Base-by-base conservation (phyloP, 2,329 filamentous ascomycete genomes). In the Cladophialophora bantiana region DNA sequence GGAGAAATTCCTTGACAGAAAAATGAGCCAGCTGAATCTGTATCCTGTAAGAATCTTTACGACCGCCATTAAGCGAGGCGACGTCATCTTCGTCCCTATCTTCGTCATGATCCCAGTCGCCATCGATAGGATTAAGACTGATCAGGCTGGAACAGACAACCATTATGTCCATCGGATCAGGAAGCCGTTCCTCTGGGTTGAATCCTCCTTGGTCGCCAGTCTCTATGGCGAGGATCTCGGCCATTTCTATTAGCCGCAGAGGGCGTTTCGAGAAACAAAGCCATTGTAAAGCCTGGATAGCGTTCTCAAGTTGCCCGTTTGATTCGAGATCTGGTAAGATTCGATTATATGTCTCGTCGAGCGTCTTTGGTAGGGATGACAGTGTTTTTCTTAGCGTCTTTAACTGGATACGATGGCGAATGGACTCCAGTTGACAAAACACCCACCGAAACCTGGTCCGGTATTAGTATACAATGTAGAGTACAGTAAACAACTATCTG, bases 1-100 rank as follows among this genome's bases (percentile, higher is more conserved):
- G 55, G 34, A 74, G 66, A 65, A 74, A 74, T 64, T 74, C 66
- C 42, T 73, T 67, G 26, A 74, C 73, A 35, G 73, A 74, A 59
- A 68, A 71, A 60, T 74, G 73, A 12, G 73, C 68, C 15, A 74
- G 48, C 54, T 63, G 68, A 64, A 73, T 53, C n/a, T 65, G 52
- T 40, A 62, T 62, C 12, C 50, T 40, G 52, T 40, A 36, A 31
- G 13, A 3, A 15, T 57, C 52, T 36, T 38, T 35, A 15, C 13
- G 10, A 18, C 26, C 35, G 15, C 35, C 35, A 36, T 59, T 38
- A 12, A n/a, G 15, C 6, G 35, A 58, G 35, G 6, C 31, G 32
- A n/a, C 55, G n/a, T 59, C 3, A 40, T 38, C 13, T 42, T 10
- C 26, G 45, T 54, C 35, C 13, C 26, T 13, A 32, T 54, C 31